These are phyloP conservation scores for Pilasporangium apinafurcum DNA, from an alignment of 352 stramenopile genomes.

Conservation along the genomic window DNA sequence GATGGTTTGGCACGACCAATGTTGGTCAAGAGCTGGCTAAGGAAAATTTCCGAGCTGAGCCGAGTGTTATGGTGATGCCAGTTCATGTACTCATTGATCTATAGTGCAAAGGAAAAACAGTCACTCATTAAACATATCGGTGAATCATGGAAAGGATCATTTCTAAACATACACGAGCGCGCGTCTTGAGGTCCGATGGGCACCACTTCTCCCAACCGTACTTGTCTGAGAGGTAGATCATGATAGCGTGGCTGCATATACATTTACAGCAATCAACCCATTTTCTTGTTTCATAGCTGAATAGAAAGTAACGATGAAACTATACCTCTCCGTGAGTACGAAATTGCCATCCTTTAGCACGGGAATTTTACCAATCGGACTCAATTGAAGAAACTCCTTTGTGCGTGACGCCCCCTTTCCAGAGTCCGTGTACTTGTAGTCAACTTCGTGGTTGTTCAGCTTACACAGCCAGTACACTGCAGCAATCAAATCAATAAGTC, in stretches of 20 bases:
- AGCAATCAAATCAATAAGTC: background rate
- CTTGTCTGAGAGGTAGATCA: constrained; percentile 67
- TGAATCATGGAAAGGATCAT: background rate
- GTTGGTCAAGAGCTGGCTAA: constrained; percentile 57
- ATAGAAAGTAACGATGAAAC: background rate
- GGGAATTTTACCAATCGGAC: constrained; percentile 60
- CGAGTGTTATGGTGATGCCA: constrained; percentile 75
- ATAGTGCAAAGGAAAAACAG: background rate
- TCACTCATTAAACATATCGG: too few relatives aligned
- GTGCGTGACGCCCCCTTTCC: constrained; percentile 45
- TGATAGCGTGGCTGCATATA: constrained; percentile 55
- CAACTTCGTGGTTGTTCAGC: constrained; percentile 51
- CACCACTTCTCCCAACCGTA: constrained; percentile 59
- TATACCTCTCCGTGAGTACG: constrained; percentile 54
- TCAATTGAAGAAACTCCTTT: constrained; percentile 43
- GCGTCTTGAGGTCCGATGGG: constrained; percentile 49
- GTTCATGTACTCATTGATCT: constrained; percentile 80
- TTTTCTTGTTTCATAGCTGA: background rate
- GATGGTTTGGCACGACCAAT: constrained; percentile 31
- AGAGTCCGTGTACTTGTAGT: constrained; percentile 49
- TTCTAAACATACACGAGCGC: constrained; percentile 33
- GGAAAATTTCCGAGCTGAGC: constrained; percentile 52
- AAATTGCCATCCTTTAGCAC: constrained; percentile 67
- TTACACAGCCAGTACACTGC: constrained; percentile 69
- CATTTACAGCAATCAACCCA: background rate